Percentiles rank a stretch among this genome's conserved stretches.
Evolutionary conservation across 1,284 basidiomycete genomes (phyloP).

Genomic region (Apiotrichum laibachii): DNA sequence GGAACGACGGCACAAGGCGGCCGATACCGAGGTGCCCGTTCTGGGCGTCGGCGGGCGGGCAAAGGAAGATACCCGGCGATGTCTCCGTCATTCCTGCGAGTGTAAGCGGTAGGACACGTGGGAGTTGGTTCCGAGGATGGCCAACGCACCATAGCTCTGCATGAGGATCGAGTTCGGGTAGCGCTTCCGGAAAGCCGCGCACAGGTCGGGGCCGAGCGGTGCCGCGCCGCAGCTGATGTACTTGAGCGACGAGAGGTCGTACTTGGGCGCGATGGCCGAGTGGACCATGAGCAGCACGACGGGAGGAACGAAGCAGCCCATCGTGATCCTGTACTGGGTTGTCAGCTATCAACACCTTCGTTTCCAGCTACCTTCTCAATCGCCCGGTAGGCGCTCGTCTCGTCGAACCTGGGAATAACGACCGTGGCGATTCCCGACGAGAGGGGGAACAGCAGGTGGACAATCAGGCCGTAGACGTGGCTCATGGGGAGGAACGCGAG

Average conservation of each 20-base stretch:
- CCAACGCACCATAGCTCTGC: constrained; percentile 40
- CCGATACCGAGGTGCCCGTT: constrained; percentile 64
- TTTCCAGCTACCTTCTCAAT: too few relatives aligned
- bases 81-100: constrained; percentile 50
- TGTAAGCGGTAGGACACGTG: too few relatives aligned
- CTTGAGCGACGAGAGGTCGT: constrained; percentile 64
- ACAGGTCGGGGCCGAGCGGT: constrained; percentile 60
- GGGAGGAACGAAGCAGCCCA: constrained; percentile 73
- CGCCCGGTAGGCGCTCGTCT: too few relatives aligned
- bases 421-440: constrained; percentile 61
- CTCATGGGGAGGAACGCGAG: constrained; percentile 18
- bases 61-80: constrained; percentile 42
- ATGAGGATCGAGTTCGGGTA: constrained; percentile 24
- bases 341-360: too few relatives aligned
- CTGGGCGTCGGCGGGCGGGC: constrained; percentile 34
- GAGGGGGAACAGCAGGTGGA: constrained; percentile 62
- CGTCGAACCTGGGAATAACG: constrained; percentile 53
- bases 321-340: constrained; percentile 60
- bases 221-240: constrained; percentile 75
- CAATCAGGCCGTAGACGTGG: constrained; percentile 21
- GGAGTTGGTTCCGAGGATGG: too few relatives aligned
- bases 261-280: constrained; percentile 61
- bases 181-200: constrained; percentile 23
- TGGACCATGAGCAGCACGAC: constrained; percentile 61
- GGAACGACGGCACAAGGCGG: constrained; percentile 69